A percentile compares a stretch with the other conserved stretches of the same genome.
Conservation (phyloP, 1,284 basidiomycete genomes). For the Rhodotorula sp. region DNA sequence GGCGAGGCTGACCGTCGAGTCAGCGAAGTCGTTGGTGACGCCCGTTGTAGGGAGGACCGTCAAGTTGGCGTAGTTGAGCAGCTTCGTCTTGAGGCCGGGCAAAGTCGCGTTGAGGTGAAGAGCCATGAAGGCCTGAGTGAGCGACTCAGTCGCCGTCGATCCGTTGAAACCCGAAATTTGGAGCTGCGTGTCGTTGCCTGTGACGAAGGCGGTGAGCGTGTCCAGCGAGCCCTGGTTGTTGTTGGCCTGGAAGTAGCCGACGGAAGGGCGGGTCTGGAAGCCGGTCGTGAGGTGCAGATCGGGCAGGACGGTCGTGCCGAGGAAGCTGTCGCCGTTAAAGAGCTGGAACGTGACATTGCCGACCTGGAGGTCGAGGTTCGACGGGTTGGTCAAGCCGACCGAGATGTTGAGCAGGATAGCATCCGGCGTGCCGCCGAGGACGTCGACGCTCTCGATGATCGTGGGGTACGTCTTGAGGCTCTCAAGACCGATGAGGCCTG, state of each 20-base stretch:
- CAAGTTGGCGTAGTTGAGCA: constrained; percentile 60
- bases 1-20: constrained; percentile 56
- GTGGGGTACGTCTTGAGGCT: constrained; percentile 62
- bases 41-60: constrained; percentile 68
- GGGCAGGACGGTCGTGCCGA: constrained; percentile 64
- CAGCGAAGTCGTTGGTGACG: constrained; percentile 59
- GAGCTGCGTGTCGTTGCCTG: constrained; percentile 50
- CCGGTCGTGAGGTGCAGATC: constrained; percentile 45
- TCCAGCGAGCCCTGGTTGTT: constrained; percentile 61
- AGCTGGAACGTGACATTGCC: constrained; percentile 57
- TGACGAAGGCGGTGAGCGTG: constrained; percentile 69
- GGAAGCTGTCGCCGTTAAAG: constrained; percentile 55
- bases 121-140: constrained; percentile 52
- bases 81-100: constrained; percentile 62
- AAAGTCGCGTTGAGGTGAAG: constrained; percentile 62
- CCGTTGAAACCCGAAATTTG: constrained; percentile 48
- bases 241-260: constrained; percentile 59
- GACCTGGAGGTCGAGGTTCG: constrained; percentile 61
- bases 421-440: constrained; percentile 65
- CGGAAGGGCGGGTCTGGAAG: constrained; percentile 44
- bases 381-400: constrained; percentile 67
- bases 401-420: constrained; percentile 63
- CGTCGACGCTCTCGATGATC: constrained; percentile 65
- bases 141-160: constrained; percentile 54
- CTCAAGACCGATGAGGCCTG: constrained; percentile 62